phyloP scores from a whole-genome alignment of 2,329 filamentous ascomycete species.

The Xylaria sp. region DNA sequence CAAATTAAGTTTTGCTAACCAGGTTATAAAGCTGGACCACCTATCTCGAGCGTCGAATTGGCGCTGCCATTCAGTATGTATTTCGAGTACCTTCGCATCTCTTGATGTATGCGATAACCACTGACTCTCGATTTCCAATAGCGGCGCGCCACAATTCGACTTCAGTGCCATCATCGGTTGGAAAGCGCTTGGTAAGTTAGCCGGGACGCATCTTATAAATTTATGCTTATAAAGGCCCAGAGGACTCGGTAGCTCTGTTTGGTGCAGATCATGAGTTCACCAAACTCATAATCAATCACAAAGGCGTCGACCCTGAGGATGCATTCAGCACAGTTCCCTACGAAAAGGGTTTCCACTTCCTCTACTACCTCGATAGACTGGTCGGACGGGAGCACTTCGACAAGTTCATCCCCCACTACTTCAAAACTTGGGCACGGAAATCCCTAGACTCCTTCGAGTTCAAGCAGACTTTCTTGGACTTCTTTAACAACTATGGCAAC shows the following conservation, averaged over 20 bases:
- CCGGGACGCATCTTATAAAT: background rate
- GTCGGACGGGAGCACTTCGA: conserved; percentile 90
- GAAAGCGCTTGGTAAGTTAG: conserved; percentile 75
- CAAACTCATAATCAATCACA: conserved; percentile 86
- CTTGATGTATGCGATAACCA: background rate
- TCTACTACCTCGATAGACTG: conserved; percentile 89
- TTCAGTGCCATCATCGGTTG: conserved; percentile 97
- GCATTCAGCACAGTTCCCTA: conserved; percentile 93
- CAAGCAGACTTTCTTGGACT: conserved; percentile 85
- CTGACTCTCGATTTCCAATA: conserved; percentile 21
- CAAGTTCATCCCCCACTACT: conserved; percentile 96
- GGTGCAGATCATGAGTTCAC: conserved; percentile 92
- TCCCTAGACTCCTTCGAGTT: conserved; percentile 96
- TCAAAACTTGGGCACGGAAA: conserved; percentile 82
- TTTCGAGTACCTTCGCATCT: background rate
- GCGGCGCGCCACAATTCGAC: conserved; percentile 83
- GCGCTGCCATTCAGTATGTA: conserved; percentile 72
- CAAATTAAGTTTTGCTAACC: conserved; percentile 11
- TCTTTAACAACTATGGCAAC: conserved; percentile 77
- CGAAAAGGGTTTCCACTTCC: conserved; percentile 95
- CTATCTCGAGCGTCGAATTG: conserved; percentile 89
- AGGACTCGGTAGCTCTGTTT: conserved; percentile 81
- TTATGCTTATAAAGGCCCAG: conserved; percentile 48
- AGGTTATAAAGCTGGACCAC: conserved; percentile 73
- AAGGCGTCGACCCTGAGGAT: conserved; percentile 93